Evolutionary conservation across 768 basidiomycete genomes (phyloP), one percentile per base, ranked within the genome.

Genomic region (Grammothele lineata): DNA sequence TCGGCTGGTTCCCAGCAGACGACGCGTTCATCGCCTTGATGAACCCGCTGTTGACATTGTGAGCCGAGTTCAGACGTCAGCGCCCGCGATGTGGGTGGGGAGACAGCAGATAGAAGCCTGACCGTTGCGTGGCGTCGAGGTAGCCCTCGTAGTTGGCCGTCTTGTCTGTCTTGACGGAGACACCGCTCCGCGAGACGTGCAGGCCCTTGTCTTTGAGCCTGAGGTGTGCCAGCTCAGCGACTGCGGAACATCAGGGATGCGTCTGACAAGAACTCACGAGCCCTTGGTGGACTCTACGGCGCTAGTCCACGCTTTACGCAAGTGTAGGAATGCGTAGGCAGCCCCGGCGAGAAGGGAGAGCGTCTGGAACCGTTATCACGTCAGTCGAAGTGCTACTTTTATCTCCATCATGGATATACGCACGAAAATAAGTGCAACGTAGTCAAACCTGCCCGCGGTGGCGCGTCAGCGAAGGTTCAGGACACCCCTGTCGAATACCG

Each of bases 61-160:
- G 10, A 43, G n/a, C n/a, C n/a, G 9, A 38, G 19, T 24, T 25
- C 15, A 15, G 34, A 15, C 11, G 56, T 21, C 24, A 17, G 36
- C 12, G 26, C 8, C 35, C 8, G 35, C 12, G 3, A 23, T 14
- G 22, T 19, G 11, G 23, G 23, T 12, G 9, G 7, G 27, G 30
- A 27, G 45, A 51, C 57, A 37, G n/a, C n/a, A n/a, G n/a, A n/a
- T n/a, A n/a, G n/a, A n/a, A n/a, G n/a, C n/a, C n/a, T n/a, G 46
- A 85, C 85, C 85, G 68, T 58, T 87, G 86, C 14, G 85, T 87
- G 6, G 84, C 83, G 57, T 87, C 84, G 3, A 87, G 67, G 50
- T 87, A 87, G 34, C 76, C 73, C 43, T 83, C 78, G 33, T 81
- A 70, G 50, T 79, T 78, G 51, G 83, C 74, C 5, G 74, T 71